Conservation (phyloP, 176 grass and related monocot genomes). For the Lolium multiflorum region DNA sequence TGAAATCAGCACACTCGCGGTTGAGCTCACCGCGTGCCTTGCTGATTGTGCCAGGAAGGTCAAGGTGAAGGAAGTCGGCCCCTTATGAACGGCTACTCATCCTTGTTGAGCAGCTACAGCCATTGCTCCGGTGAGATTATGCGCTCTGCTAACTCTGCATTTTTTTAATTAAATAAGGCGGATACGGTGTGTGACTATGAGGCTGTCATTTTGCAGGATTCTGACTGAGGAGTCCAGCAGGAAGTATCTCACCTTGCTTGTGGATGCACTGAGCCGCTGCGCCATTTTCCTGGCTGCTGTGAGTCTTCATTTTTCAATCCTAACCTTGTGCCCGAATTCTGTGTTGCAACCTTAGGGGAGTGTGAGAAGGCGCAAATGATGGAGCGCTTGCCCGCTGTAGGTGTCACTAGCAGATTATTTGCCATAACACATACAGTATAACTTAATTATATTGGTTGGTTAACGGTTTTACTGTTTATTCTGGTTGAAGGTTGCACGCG, state of each 20-base stretch:
- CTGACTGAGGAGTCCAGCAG: slow-evolving; percentile 46
- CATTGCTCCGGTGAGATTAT: slow-evolving; percentile 68
- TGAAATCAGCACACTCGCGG: slow-evolving; percentile 57
- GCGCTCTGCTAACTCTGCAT: background rate
- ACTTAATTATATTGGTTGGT: background rate
- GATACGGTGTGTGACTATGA: background rate
- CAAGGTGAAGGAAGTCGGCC: slow-evolving; percentile 52
- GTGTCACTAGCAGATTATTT: slow-evolving; percentile 34
- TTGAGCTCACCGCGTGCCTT: slow-evolving; percentile 65
- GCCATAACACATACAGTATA: background rate
- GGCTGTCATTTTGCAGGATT: slow-evolving; percentile 54
- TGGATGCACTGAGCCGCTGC: slow-evolving; percentile 65
- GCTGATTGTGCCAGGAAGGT: slow-evolving; percentile 62
- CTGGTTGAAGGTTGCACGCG: slow-evolving; percentile 61
- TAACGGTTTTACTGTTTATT: slow-evolving; percentile 36
- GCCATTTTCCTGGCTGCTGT: slow-evolving; percentile 48
- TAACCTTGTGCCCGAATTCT: slow-evolving; percentile 55
- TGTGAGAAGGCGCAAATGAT: slow-evolving; percentile 42
- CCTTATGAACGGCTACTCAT: slow-evolving; percentile 54
- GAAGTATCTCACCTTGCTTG: slow-evolving; percentile 56
- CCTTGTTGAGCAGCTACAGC: slow-evolving; percentile 62
- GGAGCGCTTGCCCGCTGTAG: slow-evolving; percentile 61
- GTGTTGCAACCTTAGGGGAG: slow-evolving; percentile 38
- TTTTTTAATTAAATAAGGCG: background rate
- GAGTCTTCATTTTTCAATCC: slow-evolving; percentile 46